phyloP scores from a whole-genome alignment of 352 stramenopile species.

The Phytophthora capsici region DNA sequence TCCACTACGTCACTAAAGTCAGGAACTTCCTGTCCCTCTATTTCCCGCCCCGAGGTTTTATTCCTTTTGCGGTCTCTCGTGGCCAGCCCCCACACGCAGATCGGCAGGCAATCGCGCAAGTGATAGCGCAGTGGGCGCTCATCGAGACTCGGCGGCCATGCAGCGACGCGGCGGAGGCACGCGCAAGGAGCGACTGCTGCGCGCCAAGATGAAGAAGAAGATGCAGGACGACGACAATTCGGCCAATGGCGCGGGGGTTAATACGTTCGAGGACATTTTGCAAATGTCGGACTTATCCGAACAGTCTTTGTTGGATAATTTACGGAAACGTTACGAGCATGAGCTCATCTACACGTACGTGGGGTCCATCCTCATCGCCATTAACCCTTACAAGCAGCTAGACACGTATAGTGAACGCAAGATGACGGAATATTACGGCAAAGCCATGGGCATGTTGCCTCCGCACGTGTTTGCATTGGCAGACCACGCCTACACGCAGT shows the following conservation, averaged over 20 bases:
- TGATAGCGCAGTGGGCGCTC: slow-evolving; percentile 41
- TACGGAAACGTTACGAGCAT: slow-evolving; percentile 91
- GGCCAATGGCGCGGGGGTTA: slow-evolving; percentile 34
- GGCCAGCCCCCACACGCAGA: slow-evolving; percentile 29
- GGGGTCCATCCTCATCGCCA: slow-evolving; percentile 90
- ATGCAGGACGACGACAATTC: slow-evolving; percentile 69
- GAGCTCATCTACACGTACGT: slow-evolving; percentile 96
- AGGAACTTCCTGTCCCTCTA: neutral
- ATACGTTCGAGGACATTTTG: slow-evolving; percentile 89
- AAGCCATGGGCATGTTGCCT: slow-evolving; percentile 77
- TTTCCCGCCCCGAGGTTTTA: slow-evolving; percentile 29
- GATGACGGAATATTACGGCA: slow-evolving; percentile 92
- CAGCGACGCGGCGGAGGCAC: slow-evolving; percentile 54
- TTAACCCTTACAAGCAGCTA: slow-evolving; percentile 92
- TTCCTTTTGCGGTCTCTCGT: neutral
- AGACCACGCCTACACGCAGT: slow-evolving; percentile 89
- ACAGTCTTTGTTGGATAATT: slow-evolving; percentile 87
- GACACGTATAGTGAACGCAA: slow-evolving; percentile 74
- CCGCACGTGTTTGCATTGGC: slow-evolving; percentile 93
- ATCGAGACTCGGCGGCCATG: slow-evolving; percentile 23
- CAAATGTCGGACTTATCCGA: slow-evolving; percentile 92
- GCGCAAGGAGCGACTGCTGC: slow-evolving; percentile 86
- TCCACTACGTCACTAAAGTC: slow-evolving; percentile 2
- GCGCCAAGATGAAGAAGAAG: slow-evolving; percentile 90
- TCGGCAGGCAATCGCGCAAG: slow-evolving; percentile 22